Conservation (phyloP, 345 rosid genomes). For the Citrus trifoliata region DNA sequence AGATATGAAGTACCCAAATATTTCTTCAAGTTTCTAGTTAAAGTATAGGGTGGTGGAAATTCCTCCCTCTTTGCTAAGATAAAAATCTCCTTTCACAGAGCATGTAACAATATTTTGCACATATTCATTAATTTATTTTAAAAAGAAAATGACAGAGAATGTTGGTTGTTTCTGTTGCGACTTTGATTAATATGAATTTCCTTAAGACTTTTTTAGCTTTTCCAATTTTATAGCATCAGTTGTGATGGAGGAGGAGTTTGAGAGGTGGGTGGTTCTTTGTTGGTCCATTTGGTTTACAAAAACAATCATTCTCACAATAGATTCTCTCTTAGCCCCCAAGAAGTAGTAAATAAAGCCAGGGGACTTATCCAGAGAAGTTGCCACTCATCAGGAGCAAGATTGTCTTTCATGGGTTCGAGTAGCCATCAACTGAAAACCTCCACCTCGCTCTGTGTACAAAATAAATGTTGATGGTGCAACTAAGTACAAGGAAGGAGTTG, state of each 20-base stretch:
- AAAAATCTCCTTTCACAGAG: not conserved
- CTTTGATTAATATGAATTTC: too few relatives aligned
- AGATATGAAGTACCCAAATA: not conserved
- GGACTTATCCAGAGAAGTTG: too few relatives aligned
- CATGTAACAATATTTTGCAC: not conserved
- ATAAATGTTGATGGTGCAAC: not conserved
- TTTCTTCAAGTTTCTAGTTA: not conserved
- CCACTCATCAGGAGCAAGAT: not conserved
- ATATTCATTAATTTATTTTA: not conserved
- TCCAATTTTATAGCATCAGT: too few relatives aligned
- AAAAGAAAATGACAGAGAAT: not conserved
- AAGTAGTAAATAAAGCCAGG: too few relatives aligned
- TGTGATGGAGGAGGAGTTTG: too few relatives aligned
- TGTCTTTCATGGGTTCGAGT: not conserved
- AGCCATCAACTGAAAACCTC: not conserved
- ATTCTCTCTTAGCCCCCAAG: too few relatives aligned
- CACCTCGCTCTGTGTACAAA: not conserved
- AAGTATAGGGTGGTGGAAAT: not conserved
- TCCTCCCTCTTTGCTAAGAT: not conserved
- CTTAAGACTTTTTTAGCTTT: not conserved
- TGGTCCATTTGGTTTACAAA: too few relatives aligned
- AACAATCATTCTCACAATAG: too few relatives aligned
- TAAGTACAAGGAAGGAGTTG: not conserved
- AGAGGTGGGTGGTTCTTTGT: too few relatives aligned
- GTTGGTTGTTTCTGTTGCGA: not conserved